Evolutionary conservation across 345 rosid genomes (phyloP), one percentile per base, ranked within the genome.

Genomic region (Brassica rapa): DNA sequence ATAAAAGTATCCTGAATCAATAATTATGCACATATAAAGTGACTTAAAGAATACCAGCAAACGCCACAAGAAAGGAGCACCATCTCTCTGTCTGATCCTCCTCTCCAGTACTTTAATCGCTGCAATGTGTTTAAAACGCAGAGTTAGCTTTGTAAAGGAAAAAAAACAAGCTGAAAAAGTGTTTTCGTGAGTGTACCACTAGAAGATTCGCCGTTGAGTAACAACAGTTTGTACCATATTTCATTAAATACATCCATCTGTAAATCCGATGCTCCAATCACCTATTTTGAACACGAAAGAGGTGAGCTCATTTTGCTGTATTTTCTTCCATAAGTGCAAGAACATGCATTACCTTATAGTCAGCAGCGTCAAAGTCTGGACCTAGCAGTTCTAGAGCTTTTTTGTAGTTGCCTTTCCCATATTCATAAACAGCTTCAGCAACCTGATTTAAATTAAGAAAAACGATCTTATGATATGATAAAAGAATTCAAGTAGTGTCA

Each of bases 61-160:
- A 71, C 91, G 91, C 97, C 97, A 89, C 78, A 86, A 32, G 87
- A 88, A 94, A 46, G 94, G 93, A 62, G 69, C 83, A 14, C 93
- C 92, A 9, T 87, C 91, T 74, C 93, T 88, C 76, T 81, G 86
- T 76, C 83, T 86, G 63, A 88, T 82, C 75, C 60, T 84, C 63
- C 67, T 83, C 73, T 82, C 77, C 71, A 27, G 86, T 77, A 79
- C 91, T 82, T 90, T 82, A 35, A 82, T 73, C 2, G 88, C 98
- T 90, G 65, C 82, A 60, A 71, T 81, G n/a, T 25, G 57, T 68
- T 59, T 4, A 4, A 30, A 21, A 24, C n/a, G 2, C 19, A 32
- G 62, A 29, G 68, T 68, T 68, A 30, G 64, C 41, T 51, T 2
- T 5, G 8, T 51, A 51, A 51, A 51, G 21, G 8, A n/a, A 5